phyloP scores from a whole-genome alignment of 2,329 filamentous ascomycete species.

The Ceratocystis ficicola region DNA sequence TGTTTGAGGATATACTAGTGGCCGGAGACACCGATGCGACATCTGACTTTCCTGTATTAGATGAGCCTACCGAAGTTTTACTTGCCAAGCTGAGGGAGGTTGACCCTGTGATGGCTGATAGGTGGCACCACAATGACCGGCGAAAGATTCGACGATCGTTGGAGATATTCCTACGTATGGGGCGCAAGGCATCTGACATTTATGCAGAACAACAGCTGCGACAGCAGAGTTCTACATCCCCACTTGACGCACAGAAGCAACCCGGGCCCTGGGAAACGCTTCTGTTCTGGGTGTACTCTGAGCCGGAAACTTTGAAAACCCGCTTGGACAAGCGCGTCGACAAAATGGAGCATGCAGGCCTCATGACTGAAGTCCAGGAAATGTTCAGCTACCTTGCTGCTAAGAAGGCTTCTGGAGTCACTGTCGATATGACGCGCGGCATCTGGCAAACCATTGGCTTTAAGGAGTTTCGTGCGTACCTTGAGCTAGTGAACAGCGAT shows the following conservation, averaged over 20 bases:
- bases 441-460: constrained; percentile 97
- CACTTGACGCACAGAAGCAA: neutral
- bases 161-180: constrained; percentile 78
- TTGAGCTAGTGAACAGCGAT: constrained; percentile 36
- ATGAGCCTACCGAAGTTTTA: constrained; percentile 58
- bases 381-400: constrained; percentile 33
- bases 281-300: constrained; percentile 78
- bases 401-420: constrained; percentile 35
- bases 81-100: constrained; percentile 61
- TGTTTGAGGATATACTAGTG: constrained; percentile 64
- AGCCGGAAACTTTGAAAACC: constrained; percentile 51
- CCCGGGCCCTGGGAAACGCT: constrained; percentile 43
- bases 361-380: constrained; percentile 39
- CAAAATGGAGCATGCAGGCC: constrained; percentile 57
- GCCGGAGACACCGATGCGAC: constrained; percentile 31
- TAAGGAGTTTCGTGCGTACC: constrained; percentile 73
- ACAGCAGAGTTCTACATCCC: neutral
- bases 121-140: constrained; percentile 88
- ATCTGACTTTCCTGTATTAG: constrained; percentile 52
- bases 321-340: constrained; percentile 69
- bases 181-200: constrained; percentile 68
- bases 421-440: constrained; percentile 62
- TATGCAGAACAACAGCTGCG: constrained; percentile 58
- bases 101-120: constrained; percentile 76
- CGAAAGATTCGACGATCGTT: constrained; percentile 83